Percentiles rank a stretch among this genome's conserved stretches.
These are phyloP conservation scores for Leccinum griseonigrum DNA, from an alignment of 1,284 basidiomycete genomes.

Conservation along the genomic window DNA sequence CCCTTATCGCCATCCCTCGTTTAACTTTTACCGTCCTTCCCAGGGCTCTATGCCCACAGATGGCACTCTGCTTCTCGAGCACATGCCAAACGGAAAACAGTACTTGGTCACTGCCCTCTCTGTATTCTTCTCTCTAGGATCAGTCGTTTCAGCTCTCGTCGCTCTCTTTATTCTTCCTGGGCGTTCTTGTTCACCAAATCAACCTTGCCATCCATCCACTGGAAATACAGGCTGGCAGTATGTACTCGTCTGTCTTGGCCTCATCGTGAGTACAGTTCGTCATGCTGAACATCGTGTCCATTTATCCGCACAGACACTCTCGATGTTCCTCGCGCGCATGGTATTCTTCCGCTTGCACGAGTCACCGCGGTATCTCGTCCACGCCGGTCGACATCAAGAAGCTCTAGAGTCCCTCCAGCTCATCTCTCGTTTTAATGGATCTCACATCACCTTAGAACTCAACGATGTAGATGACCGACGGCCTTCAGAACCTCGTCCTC, in stretches of 20 bases:
- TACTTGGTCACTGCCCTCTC: constrained; percentile 95
- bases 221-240: constrained; percentile 88
- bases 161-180: constrained; percentile 77
- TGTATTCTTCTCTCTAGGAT: constrained; percentile 92
- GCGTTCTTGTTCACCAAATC: constrained; percentile 61
- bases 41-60: constrained; percentile 96
- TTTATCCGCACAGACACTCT: constrained; percentile 60
- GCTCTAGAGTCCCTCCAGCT: constrained; percentile 78
- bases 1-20: not conserved
- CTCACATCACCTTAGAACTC: constrained; percentile 59
- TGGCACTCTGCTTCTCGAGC: constrained; percentile 91
- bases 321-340: constrained; percentile 85
- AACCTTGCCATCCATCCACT: constrained; percentile 59
- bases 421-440: constrained; percentile 85
- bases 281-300: constrained; percentile 1
- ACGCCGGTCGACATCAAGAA: constrained; percentile 78
- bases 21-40: constrained; percentile 1
- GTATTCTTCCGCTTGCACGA: constrained; percentile 91
- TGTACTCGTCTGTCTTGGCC: constrained; percentile 69
- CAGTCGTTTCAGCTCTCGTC: constrained; percentile 80
- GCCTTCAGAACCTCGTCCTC: constrained; percentile 17
- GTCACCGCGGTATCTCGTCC: constrained; percentile 88
- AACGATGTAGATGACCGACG: constrained; percentile 68
- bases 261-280: constrained; percentile 55
- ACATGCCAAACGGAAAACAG: constrained; percentile 88